These are phyloP conservation scores for Amaranthus palmeri DNA, from an alignment of 148 eudicot species.

Conservation along the genomic window DNA sequence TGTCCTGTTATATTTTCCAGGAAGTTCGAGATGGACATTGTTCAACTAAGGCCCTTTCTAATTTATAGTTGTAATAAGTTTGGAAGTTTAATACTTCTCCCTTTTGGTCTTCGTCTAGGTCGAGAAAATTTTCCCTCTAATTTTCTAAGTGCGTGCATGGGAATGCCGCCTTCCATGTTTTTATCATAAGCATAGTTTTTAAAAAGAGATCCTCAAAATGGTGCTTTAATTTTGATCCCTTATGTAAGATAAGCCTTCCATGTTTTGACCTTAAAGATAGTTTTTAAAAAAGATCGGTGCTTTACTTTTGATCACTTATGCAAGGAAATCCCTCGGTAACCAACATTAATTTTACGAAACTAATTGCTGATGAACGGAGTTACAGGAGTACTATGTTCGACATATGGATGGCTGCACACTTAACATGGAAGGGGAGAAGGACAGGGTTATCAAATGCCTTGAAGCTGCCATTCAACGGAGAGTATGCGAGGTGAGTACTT, in stretches of 20 bases:
- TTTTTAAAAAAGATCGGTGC: not conserved
- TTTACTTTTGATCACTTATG: slow-evolving; percentile 13
- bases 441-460: slow-evolving; percentile 66
- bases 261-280: not conserved
- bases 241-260: not conserved
- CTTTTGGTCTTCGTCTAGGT: slow-evolving; percentile 10
- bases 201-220: not conserved
- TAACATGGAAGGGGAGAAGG: slow-evolving; percentile 59
- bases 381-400: slow-evolving; percentile 76
- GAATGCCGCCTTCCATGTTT: not conserved
- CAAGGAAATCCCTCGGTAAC: not conserved
- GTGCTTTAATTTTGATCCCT: slow-evolving; percentile 9
- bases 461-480: slow-evolving; percentile 83
- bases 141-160: slow-evolving; percentile 7
- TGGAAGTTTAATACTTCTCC: slow-evolving; percentile 24
- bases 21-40: slow-evolving; percentile 28
- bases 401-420: slow-evolving; percentile 63
- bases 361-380: slow-evolving; percentile 11
- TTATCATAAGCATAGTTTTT: not conserved
- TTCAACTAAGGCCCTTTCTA: slow-evolving; percentile 30
- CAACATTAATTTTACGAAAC: not conserved
- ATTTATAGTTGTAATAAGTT: slow-evolving; percentile 23
- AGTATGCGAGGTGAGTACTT: slow-evolving; percentile 53
- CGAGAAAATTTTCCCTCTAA: not conserved
- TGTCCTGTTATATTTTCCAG: slow-evolving; percentile 31